phyloP scores from a whole-genome alignment of 805 yeast species.

The Teunomyces panamensis region DNA sequence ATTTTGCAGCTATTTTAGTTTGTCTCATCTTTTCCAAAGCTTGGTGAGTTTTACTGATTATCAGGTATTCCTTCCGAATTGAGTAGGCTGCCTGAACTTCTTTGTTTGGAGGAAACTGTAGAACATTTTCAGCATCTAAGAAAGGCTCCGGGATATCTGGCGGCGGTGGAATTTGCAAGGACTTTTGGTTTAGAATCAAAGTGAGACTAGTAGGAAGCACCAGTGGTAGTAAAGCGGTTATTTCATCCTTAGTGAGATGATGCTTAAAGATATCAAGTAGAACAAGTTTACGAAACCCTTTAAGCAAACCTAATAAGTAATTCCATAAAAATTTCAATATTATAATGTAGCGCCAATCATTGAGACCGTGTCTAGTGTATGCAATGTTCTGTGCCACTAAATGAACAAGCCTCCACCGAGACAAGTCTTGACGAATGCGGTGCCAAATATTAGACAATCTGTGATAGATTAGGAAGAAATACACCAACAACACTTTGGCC shows the following conservation, averaged over 20 bases:
- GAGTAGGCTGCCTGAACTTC: slow-evolving; percentile 29
- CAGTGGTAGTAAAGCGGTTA: not conserved
- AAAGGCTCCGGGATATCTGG: slow-evolving; percentile 44
- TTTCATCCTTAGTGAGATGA: not conserved
- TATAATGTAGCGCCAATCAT: not conserved
- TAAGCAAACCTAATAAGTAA: not conserved
- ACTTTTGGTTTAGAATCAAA: slow-evolving; percentile 27
- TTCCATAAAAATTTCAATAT: not conserved
- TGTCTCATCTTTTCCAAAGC: slow-evolving; percentile 42
- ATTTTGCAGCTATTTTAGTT: slow-evolving; percentile 31
- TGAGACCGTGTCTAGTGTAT: not conserved
- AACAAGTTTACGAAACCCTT: not conserved
- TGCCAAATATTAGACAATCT: not conserved
- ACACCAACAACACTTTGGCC: not conserved
- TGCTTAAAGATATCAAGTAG: not conserved
- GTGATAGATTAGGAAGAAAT: not conserved
- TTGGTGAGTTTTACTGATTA: slow-evolving; percentile 35
- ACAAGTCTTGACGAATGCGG: not conserved
- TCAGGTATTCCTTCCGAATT: slow-evolving; percentile 36
- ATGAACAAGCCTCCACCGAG: not conserved
- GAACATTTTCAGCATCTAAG: slow-evolving; percentile 37
- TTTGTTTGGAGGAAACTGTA: slow-evolving; percentile 36
- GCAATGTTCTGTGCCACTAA: not conserved
- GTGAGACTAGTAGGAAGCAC: slow-evolving; percentile 12
- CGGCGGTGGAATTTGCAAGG: slow-evolving; percentile 31